Evolutionary conservation across 2,329 filamentous ascomycete species (phyloP), one percentile per base, ranked within the genome.

Genomic region (Sordariomycetes sp.): DNA sequence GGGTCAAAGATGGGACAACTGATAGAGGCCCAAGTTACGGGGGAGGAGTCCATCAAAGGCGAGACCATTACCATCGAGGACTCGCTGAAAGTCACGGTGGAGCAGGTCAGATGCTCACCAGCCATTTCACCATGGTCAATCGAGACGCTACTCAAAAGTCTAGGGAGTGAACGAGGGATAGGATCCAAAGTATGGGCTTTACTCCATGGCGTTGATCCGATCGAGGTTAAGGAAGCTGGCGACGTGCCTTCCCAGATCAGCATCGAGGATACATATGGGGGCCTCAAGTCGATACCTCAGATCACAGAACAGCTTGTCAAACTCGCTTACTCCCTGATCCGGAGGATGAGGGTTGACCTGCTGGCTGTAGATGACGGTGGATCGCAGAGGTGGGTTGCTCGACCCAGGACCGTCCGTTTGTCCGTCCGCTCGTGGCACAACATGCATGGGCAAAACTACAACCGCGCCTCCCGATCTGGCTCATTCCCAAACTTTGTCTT

Each of bases 251-350:
- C 76, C 2, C 88, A 95, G 55, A 93, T 96, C 51, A 92, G 86
- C 54, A 92, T 96, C 42, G 90, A 96, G 52, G 88, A 96, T 57
- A 92, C 86, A 12, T 96, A 94, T 53, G 70, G 75, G 17, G 75
- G 78, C 12, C 63, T 94, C 2, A 73, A 82, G 44, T 77, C 68
- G 0, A 52, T 81, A 33, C 55, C 73, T 1, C 70, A 79, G 38
- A 75, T 93, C 20, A 59, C 64, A 27, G 74, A 72, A 41, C 81
- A 93, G 56, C 63, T 95, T 26, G 57, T 63, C n/a, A 68, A 73
- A 39, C 62, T 95, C 3, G 69, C 82, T 0, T 65, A 63, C 10
- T 86, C 82, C 43, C 64, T 96, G 8, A 55, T 95, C 10, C 73
- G 74, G 21, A 73, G 88, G 21, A 88, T 95, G 82, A 76, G 81